Conservation (phyloP, 331 rosid species). For the Saraca asoca region DNA sequence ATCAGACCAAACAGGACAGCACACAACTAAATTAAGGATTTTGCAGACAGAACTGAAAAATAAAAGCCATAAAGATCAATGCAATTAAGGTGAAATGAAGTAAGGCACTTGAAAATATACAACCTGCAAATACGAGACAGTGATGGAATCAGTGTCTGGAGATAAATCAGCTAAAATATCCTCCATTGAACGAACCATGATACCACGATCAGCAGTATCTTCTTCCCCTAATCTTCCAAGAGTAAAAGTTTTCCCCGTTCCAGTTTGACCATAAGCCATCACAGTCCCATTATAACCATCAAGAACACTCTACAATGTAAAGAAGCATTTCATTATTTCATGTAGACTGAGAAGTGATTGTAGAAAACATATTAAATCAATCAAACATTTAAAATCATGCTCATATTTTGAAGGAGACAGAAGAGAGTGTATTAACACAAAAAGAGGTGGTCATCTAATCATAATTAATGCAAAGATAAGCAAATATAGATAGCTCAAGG, state of each 20-base stretch:
- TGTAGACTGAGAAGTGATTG: background rate
- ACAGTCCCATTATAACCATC: conserved; percentile 98
- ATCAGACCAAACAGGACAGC: conserved; percentile 29
- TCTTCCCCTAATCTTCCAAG: conserved; percentile 88
- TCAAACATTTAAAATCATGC: conserved; percentile 26
- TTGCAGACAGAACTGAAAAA: background rate
- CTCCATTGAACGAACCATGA: conserved; percentile 99
- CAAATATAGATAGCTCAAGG: conserved; percentile 18
- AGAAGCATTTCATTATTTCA: conserved; percentile 6
- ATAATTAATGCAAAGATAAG: conserved; percentile 27
- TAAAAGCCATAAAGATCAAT: conserved; percentile 7
- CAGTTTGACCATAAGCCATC: conserved; percentile 99
- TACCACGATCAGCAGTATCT: conserved; percentile 86
- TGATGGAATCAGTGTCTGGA: conserved; percentile 68
- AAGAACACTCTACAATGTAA: conserved; percentile 76
- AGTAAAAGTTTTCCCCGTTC: conserved; percentile 96
- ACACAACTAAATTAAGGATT: background rate
- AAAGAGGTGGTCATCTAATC: conserved; percentile 18
- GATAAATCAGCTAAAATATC: conserved; percentile 77
- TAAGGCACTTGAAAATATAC: background rate
- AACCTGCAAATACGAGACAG: conserved; percentile 92
- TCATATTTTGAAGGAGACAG: background rate
- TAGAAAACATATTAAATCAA: conserved; percentile 19
- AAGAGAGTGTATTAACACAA: conserved; percentile 3
- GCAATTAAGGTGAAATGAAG: conserved; percentile 21